Base-by-base conservation (phyloP, 768 basidiomycete genomes). In the Hypsizygus marmoreus region DNA sequence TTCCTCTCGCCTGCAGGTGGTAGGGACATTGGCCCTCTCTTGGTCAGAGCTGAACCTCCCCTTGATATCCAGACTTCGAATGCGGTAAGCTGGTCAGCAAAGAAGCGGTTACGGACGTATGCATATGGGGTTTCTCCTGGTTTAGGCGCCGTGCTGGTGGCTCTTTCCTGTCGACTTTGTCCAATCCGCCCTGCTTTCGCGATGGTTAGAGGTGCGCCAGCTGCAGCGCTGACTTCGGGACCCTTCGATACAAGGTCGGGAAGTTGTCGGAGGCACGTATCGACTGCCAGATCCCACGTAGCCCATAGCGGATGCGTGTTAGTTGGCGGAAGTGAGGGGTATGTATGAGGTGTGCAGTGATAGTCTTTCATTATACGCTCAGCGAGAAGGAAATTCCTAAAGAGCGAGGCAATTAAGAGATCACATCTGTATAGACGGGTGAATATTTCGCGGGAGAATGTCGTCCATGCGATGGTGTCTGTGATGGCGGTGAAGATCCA, bases 401-500 rank as follows among this genome's bases (percentile, higher is more conserved):
- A 99, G 2, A 99, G 73, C 5, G 93, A 97, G 1, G 97, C 95
- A 40, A 98, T 92, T 32, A 97, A 80, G 42, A 98, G 81, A 62
- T 99, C 97, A 43, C 94, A 95, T 33, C 97, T 80, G 65, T 97
- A 98, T 19, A 98, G 69, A 26, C 92, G 82, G 13, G 93, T 94
- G 68, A 99, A 98, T 3, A 91, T 80, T 28, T 97, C 94, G 35
- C 87, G 81, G 29, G 94, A 88, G 64, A 99, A 95, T 2, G 92
- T 91, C 11, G 95, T 95, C 97, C 97, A 99, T 6, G 97, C 97
- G 51, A 99, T 98, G 7, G 97, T 98, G 68, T 99, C 97, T 12
- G 97, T 98, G 45, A 99, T 91, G 25, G 95, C 93, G 1, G 94
- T 98, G 69, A 98, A 98, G 52, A 98, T 98, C 97, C 97, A 99